Evolutionary conservation across 2,329 filamentous ascomycete genomes (phyloP).

Genomic region (Paecilomyces dactylethromorphus): DNA sequence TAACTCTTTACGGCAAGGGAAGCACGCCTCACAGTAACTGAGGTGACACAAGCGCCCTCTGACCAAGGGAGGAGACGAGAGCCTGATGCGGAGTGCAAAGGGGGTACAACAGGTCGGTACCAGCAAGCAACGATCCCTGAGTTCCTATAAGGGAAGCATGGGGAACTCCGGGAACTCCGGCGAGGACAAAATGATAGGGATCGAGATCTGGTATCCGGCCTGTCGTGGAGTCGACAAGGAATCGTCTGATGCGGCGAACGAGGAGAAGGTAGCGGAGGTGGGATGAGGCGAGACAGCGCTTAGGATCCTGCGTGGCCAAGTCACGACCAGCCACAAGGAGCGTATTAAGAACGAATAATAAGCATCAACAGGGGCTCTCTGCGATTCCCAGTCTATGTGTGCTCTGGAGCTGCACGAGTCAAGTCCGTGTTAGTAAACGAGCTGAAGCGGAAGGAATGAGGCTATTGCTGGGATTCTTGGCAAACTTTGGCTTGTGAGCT

Average conservation of each 20-base stretch:
- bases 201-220: background rate
- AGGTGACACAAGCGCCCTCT: background rate
- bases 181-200: background rate
- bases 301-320: background rate
- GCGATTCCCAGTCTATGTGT: background rate
- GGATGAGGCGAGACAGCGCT: constrained; percentile 1
- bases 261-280: background rate
- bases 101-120: background rate
- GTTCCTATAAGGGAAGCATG: background rate
- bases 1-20: background rate
- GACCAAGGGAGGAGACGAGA: background rate
- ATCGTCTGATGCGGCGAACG: background rate
- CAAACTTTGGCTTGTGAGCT: constrained; percentile 1
- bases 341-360: background rate
- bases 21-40: background rate
- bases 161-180: background rate
- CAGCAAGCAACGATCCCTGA: background rate
- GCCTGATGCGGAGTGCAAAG: background rate
- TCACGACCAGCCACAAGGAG: background rate
- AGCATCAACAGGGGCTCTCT: background rate
- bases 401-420: background rate
- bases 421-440: background rate
- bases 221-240: background rate
- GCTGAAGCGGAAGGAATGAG: background rate
- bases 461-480: background rate